Conservation (phyloP, 305 asterid genomes). For the Solanum hybrid region DNA sequence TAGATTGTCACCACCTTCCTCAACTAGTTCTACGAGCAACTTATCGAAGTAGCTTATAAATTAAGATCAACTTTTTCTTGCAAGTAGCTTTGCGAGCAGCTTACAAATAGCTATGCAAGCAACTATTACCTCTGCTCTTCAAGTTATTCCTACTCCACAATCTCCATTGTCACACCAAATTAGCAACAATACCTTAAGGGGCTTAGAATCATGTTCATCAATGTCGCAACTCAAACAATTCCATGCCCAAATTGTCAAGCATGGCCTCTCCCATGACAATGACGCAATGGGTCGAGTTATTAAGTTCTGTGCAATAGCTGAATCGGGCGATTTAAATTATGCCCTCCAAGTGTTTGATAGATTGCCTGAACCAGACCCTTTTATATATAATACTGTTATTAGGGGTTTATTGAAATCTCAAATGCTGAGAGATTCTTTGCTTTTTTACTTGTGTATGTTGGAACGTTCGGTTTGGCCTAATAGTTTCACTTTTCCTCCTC, state of each 20-base stretch:
- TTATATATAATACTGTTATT: slow-evolving; percentile 58
- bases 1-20: background rate
- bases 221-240: slow-evolving; percentile 58
- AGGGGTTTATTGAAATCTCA: slow-evolving; percentile 43
- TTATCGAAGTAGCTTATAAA: background rate
- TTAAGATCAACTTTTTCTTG: background rate
- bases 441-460: slow-evolving; percentile 42
- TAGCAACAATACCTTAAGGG: slow-evolving; percentile 11
- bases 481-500: slow-evolving; percentile 64
- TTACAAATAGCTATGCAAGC: background rate
- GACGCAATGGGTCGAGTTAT: slow-evolving; percentile 63
- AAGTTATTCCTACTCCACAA: background rate
- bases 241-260: slow-evolving; percentile 64
- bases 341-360: slow-evolving; percentile 52
- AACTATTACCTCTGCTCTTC: background rate
- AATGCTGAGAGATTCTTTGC: slow-evolving; percentile 22
- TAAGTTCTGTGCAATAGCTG: slow-evolving; percentile 40
- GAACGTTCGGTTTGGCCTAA: slow-evolving; percentile 39
- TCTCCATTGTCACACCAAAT: background rate
- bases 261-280: slow-evolving; percentile 54
- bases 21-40: background rate
- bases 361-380: slow-evolving; percentile 69
- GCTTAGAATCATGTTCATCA: slow-evolving; percentile 48
- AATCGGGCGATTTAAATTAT: slow-evolving; percentile 43
- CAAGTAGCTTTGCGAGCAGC: background rate